Conservation (phyloP, 148 eudicot genomes). For the Rhododendron henanense region DNA sequence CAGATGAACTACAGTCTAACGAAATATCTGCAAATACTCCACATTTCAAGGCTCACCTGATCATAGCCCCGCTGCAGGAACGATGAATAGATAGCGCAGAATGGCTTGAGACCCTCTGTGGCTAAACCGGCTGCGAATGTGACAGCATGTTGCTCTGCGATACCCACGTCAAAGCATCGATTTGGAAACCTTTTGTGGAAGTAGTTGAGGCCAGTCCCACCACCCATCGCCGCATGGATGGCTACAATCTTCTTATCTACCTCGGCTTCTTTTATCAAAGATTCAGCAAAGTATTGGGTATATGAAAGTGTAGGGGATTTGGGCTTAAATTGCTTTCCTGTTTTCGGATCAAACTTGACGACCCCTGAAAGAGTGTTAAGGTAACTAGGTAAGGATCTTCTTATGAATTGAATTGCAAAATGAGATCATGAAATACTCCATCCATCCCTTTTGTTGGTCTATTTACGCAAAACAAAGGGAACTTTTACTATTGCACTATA, state of each 20-base stretch:
- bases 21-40: too few species aligned
- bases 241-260: constrained; percentile 32
- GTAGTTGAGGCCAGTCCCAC: constrained; percentile 35
- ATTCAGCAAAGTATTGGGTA: constrained; percentile 37
- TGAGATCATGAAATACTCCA: too few species aligned
- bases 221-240: constrained; percentile 44
- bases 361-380: constrained; percentile 16
- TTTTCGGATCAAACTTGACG: constrained; percentile 26
- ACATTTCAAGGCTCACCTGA: constrained; percentile 22
- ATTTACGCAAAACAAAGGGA: too few species aligned
- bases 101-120: constrained; percentile 36
- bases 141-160: constrained; percentile 46
- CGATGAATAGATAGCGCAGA: constrained; percentile 40
- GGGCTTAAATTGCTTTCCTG: constrained; percentile 26
- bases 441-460: too few species aligned
- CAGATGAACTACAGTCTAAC: too few species aligned
- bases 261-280: constrained; percentile 35
- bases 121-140: constrained; percentile 50
- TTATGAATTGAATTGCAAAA: too few species aligned
- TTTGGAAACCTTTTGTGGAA: constrained; percentile 30
- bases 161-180: constrained; percentile 42
- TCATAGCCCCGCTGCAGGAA: constrained; percentile 43
- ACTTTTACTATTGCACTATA: too few species aligned
- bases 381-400: too few species aligned
- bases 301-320: constrained; percentile 23